These are phyloP conservation scores for Gossypium australe DNA, from an alignment of 345 rosid species.

Conservation along the genomic window DNA sequence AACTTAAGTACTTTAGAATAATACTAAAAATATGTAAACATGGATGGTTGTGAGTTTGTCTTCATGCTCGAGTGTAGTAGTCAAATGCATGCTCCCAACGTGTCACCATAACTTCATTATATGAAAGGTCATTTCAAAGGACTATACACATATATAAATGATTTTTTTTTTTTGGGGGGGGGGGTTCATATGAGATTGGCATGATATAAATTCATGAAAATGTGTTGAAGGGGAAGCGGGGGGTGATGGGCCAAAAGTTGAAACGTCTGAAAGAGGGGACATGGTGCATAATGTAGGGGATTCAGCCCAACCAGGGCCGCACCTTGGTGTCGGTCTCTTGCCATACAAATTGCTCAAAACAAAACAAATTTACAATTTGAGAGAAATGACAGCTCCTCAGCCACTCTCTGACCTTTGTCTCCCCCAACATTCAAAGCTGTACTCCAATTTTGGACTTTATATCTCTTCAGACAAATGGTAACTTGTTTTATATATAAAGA, in stretches of 20 bases:
- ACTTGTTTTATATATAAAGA: no score
- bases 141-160: conserved; percentile 8
- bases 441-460: conserved; percentile 2
- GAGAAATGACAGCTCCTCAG: conserved; percentile 41
- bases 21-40: neutral
- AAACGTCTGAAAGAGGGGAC: conserved; percentile 21
- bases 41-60: conserved; percentile 22
- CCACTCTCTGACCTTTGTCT: conserved; percentile 22
- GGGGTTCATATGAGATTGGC: neutral
- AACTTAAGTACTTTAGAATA: no score
- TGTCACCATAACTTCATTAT: conserved; percentile 19
- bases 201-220: neutral
- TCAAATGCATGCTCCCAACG: conserved; percentile 30
- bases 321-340: conserved; percentile 47
- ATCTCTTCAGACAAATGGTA: neutral
- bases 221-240: neutral
- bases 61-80: neutral
- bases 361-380: conserved; percentile 21
- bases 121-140: conserved; percentile 51
- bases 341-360: conserved; percentile 29
- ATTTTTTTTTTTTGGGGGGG: neutral
- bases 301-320: conserved; percentile 39
- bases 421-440: conserved; percentile 47
- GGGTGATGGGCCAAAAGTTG: conserved; percentile 15
- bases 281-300: conserved; percentile 46